phyloP scores from a whole-genome alignment of 345 rosid species.

The Lumnitzera racemosa region DNA sequence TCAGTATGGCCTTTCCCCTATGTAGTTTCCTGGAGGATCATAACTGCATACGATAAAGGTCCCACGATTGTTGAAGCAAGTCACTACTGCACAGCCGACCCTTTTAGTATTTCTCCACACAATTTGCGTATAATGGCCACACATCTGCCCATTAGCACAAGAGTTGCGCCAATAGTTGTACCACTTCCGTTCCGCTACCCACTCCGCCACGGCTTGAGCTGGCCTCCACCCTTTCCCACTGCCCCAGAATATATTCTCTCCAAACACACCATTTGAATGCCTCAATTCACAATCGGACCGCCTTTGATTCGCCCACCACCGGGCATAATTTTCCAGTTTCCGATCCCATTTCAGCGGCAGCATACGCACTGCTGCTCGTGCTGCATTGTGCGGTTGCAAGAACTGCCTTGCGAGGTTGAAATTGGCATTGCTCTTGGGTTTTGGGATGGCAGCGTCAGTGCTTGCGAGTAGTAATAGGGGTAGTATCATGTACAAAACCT shows the following conservation, averaged over 20 bases:
- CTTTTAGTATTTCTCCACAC: conserved; percentile 59
- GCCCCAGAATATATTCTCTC: conserved; percentile 97
- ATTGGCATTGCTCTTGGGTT: not conserved
- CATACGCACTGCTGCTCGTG: conserved; percentile 41
- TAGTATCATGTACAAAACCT: not conserved
- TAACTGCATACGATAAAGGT: conserved; percentile 88
- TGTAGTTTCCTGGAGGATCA: conserved; percentile 90
- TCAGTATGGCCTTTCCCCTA: conserved; percentile 85
- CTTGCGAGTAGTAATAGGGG: conserved; percentile 11
- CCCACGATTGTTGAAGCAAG: conserved; percentile 43
- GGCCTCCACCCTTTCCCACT: conserved; percentile 72
- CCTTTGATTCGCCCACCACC: conserved; percentile 57
- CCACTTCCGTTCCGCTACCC: conserved; percentile 60
- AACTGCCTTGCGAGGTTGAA: conserved; percentile 27
- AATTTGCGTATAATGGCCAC: conserved; percentile 93
- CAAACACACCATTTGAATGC: conserved; percentile 80
- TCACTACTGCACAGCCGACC: conserved; percentile 66
- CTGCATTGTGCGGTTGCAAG: conserved; percentile 64
- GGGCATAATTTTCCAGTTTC: conserved; percentile 41
- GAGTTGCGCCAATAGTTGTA: conserved; percentile 51
- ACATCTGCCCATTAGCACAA: conserved; percentile 42
- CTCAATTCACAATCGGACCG: conserved; percentile 50
- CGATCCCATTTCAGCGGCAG: conserved; percentile 53
- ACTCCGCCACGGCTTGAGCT: conserved; percentile 50
- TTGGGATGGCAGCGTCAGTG: conserved; percentile 2